Conservation (phyloP, 352 stramenopile genomes). For the Phytophthora pini region DNA sequence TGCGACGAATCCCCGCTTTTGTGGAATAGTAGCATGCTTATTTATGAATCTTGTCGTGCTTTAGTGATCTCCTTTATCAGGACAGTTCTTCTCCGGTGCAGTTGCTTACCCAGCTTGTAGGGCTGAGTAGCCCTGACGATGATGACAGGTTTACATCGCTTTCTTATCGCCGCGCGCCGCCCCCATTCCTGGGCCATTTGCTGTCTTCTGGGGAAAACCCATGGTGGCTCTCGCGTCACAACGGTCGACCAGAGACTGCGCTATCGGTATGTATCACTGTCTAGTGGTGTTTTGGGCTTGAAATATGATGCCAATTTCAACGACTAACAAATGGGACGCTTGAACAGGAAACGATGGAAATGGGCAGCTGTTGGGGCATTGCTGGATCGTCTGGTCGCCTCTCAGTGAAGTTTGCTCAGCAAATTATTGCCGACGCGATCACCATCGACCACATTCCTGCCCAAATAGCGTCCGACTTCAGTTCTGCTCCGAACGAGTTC, state of each 20-base stretch:
- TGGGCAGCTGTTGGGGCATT: constrained; percentile 86
- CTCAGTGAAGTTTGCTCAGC: constrained; percentile 73
- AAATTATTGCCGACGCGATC: constrained; percentile 71
- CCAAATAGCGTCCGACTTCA: constrained; percentile 74
- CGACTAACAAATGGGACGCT: constrained; percentile 4
- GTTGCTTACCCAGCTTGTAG: constrained; percentile 39
- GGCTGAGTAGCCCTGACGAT: constrained; percentile 20
- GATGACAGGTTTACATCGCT: constrained; percentile 61
- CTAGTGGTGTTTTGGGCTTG: not conserved
- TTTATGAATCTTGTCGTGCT: not conserved
- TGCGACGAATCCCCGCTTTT: not conserved
- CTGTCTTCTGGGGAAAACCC: constrained; percentile 60
- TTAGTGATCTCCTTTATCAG: constrained; percentile 65
- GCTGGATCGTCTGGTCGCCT: constrained; percentile 61
- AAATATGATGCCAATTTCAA: constrained; percentile 1
- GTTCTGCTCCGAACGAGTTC: constrained; percentile 70
- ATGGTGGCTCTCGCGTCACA: constrained; percentile 83
- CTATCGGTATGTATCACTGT: constrained; percentile 60
- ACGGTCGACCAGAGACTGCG: constrained; percentile 76
- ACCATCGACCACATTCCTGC: constrained; percentile 85
- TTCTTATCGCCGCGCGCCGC: constrained; percentile 51
- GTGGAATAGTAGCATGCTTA: not conserved
- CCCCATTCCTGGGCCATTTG: constrained; percentile 44
- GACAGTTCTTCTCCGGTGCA: constrained; percentile 41
- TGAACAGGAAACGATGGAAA: constrained; percentile 80